Evolutionary conservation across 2,329 filamentous ascomycete genomes (phyloP), one percentile per base, ranked within the genome.

Genomic region (Sporothrix schenckii): DNA sequence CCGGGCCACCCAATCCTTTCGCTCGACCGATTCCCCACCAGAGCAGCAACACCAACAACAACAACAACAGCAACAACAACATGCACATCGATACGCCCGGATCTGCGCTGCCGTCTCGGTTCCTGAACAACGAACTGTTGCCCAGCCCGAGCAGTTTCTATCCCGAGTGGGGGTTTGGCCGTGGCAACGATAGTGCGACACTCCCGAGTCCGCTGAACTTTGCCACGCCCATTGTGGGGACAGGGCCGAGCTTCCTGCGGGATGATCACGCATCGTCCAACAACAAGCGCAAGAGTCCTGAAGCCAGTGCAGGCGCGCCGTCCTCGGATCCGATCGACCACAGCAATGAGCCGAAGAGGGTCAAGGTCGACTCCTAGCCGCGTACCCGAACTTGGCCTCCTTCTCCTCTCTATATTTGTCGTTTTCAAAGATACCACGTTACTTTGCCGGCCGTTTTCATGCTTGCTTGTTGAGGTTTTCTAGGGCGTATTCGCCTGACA

Each of bases 91-190:
- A 95, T 77, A 95, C 95, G 0, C 95, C 95, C 0, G 93, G 96
- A n/a, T 97, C 94, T 1, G 94, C 94, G 3, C 84, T 99, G 13
- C 95, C 95, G 0, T 97, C 92, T 66, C 89, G 94, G 53, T 97
- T 98, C 79, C 90, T 98, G 75, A 91, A 90, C 71, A 92, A 92
- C 74, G 92, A 94, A 49, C 89, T 97, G 69, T 84, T 98, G 19
- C 94, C 95, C 0, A 97, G 92, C 70, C 95, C 95, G 0, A 96
- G 91, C 73, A 93, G 89, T 74, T 97, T 98, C 81, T 98, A 97
- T 77, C 89, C 91, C 0, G 93, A 97, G 73, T 97, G 94, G 94
- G 90, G 91, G 74, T 93, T 92, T 79, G 78, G 89, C 79, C 78
- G 88, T 78, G 71, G 86, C 76, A 79, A 83, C 70, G 92, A 95